These are phyloP conservation scores for Calocera cornea DNA, from an alignment of 768 basidiomycete species.

Conservation along the genomic window DNA sequence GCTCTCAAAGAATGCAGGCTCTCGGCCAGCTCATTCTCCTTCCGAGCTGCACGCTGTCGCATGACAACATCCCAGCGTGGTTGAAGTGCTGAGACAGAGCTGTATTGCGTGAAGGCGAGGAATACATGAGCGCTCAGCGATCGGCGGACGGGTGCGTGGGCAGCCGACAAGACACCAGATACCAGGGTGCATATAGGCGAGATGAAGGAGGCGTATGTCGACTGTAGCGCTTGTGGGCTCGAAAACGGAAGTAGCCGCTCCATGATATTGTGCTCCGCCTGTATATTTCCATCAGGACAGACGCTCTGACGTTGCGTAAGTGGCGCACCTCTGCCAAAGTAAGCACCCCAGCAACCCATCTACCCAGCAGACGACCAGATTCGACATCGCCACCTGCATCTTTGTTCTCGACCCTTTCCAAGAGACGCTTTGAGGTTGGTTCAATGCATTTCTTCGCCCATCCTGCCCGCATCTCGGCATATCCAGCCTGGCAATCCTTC, in stretches of 20 bases:
- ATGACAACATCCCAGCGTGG: constrained; percentile 55
- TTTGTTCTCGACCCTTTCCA: constrained; percentile 56
- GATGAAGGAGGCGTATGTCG: constrained; percentile 49
- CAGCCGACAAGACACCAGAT: constrained; percentile 46
- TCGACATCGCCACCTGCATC: constrained; percentile 36
- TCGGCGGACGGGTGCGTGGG: constrained; percentile 56
- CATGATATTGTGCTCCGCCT: constrained; percentile 60
- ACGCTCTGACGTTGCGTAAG: not conserved
- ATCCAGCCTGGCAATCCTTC: constrained; percentile 66
- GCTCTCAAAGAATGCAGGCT: constrained; percentile 45
- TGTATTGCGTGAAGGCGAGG: constrained; percentile 61
- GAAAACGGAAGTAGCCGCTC: constrained; percentile 50
- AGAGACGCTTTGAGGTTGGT: constrained; percentile 48
- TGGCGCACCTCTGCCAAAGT: constrained; percentile 48
- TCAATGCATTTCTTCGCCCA: constrained; percentile 70
- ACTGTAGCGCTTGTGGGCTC: constrained; percentile 35
- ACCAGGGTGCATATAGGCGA: constrained; percentile 53
- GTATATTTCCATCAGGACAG: not conserved
- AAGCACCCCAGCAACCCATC: constrained; percentile 54
- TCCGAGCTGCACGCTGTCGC: constrained; percentile 31
- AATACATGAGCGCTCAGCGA: constrained; percentile 59
- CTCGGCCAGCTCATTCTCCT: constrained; percentile 62
- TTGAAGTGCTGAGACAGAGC: constrained; percentile 40
- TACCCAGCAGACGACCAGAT: constrained; percentile 57
- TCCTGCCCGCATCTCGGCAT: constrained; percentile 72